Percentiles rank a stretch among this genome's conserved stretches.
Evolutionary conservation across 306 rosid genomes (phyloP).

Genomic region (Senna tora): DNA sequence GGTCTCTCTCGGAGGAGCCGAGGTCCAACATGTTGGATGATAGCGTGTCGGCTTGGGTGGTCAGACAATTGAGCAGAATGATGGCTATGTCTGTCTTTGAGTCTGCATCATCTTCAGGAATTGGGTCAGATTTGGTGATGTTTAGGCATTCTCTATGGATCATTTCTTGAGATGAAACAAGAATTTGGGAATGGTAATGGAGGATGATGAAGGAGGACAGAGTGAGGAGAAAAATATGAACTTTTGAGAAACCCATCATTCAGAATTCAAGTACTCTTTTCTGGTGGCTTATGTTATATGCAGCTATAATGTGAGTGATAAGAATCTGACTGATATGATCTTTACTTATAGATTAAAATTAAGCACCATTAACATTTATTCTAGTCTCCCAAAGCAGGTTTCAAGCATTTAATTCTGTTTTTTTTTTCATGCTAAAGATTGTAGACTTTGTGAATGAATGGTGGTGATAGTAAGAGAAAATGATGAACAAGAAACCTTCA

Average conservation of each 20-base stretch:
- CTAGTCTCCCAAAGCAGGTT: background rate
- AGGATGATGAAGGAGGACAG: background rate
- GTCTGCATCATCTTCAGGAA: background rate
- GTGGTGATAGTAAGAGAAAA: background rate
- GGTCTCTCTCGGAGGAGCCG: background rate
- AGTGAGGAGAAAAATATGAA: conserved; percentile 19
- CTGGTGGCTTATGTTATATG: background rate
- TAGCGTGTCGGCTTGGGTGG: conserved; percentile 14
- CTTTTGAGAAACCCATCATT: background rate
- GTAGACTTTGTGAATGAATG: background rate
- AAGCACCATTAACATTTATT: background rate
- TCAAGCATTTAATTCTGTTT: background rate
- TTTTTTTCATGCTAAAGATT: too few relatives aligned
- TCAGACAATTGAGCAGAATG: conserved; percentile 17
- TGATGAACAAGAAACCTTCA: too few relatives aligned
- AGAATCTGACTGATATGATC: background rate
- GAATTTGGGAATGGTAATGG: background rate
- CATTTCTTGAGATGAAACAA: conserved; percentile 22
- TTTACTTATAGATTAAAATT: too few relatives aligned
- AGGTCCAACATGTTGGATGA: conserved; percentile 24
- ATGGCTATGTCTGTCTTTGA: conserved; percentile 8
- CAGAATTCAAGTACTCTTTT: background rate
- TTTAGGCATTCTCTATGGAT: conserved; percentile 26
- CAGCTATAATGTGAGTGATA: background rate
- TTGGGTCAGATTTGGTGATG: conserved; percentile 4